Conservation (phyloP, 2,329 filamentous ascomycete species). For the Fusarium continuum region DNA sequence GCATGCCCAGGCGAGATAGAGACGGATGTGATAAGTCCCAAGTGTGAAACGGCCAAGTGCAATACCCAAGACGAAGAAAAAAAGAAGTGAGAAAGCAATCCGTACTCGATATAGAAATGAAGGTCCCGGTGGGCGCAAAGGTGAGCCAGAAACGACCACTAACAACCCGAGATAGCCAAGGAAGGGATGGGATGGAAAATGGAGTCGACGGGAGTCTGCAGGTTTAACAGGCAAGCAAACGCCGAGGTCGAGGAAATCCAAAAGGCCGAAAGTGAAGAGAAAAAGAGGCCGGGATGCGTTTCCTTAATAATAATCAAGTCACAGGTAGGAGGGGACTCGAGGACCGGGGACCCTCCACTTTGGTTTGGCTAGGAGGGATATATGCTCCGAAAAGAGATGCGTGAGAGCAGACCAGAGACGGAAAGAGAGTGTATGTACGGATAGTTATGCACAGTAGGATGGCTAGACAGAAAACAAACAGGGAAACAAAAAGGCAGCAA, state of each 20-base stretch:
- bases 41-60: background rate
- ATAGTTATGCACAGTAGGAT: background rate
- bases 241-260: constrained; percentile 6
- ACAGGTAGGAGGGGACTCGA: constrained; percentile 10
- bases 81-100: background rate
- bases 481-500: background rate
- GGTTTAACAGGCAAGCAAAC: constrained; percentile 7
- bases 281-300: constrained; percentile 30
- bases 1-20: background rate
- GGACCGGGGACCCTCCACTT: constrained; percentile 22
- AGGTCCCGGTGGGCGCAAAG: constrained; percentile 25
- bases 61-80: background rate
- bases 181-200: constrained; percentile 17
- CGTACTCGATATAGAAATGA: constrained; percentile 17
- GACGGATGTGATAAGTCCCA: background rate
- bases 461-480: constrained; percentile 4
- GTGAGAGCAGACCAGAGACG: constrained; percentile 27
- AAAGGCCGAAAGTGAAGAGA: constrained; percentile 1
- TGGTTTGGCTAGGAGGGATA: constrained; percentile 21
- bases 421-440: constrained; percentile 1
- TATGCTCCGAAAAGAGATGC: constrained; percentile 31
- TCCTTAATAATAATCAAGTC: constrained; percentile 34
- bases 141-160: constrained; percentile 33
- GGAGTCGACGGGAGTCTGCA: constrained; percentile 13
- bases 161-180: constrained; percentile 6